A percentile compares a stretch with the other conserved stretches of the same genome.
Conservation (phyloP, 768 basidiomycete species). For the Termitomyces sp. region DNA sequence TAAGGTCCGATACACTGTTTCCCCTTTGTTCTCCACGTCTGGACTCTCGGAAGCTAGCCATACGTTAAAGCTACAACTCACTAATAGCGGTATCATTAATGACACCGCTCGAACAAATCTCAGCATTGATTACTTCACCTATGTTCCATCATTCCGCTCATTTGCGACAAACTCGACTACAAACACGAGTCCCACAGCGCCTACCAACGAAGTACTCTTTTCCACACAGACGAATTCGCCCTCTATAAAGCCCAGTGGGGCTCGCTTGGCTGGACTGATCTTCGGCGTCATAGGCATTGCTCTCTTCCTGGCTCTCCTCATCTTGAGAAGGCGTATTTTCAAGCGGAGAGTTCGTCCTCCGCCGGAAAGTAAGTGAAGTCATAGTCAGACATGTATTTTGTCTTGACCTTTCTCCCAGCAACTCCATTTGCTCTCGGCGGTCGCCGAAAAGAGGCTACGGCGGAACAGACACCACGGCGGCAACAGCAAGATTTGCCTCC, state of each 20-base stretch:
- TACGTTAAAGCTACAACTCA: constrained; percentile 1
- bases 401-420: not conserved
- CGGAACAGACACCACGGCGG: not conserved
- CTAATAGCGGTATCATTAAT: too few relatives aligned
- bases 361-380: not conserved
- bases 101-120: not conserved
- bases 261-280: constrained; percentile 8
- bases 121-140: constrained; percentile 2
- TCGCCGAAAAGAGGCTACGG: not conserved
- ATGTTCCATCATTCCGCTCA: not conserved
- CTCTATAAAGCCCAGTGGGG: constrained; percentile 1
- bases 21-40: not conserved
- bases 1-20: not conserved
- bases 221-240: not conserved
- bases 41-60: not conserved
- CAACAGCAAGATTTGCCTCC: not conserved
- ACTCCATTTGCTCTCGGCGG: not conserved
- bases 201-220: not conserved
- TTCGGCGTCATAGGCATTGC: constrained; percentile 5
- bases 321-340: constrained; percentile 9
- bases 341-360: constrained; percentile 2
- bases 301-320: not conserved
- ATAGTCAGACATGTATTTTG: not conserved
- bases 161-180: not conserved
- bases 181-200: not conserved